Evolutionary conservation across 1,284 basidiomycete genomes (phyloP).

Genomic region (Leccinum fuscescens): DNA sequence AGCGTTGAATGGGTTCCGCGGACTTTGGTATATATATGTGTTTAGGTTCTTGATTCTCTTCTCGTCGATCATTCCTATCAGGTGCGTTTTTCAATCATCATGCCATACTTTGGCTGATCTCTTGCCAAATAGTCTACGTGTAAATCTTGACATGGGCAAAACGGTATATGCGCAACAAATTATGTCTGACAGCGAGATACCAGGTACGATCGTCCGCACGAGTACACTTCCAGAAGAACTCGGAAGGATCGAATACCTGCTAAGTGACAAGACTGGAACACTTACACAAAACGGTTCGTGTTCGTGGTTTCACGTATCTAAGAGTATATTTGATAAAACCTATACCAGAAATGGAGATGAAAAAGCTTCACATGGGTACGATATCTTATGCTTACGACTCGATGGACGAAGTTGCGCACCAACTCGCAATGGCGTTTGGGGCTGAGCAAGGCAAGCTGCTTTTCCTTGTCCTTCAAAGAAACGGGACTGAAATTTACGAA

Average conservation of each 20-base stretch:
- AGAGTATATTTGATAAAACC: not conserved
- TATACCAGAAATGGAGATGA: slow-evolving; percentile 93
- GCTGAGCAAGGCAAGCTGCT: slow-evolving; percentile 39
- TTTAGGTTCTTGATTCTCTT: slow-evolving; percentile 97
- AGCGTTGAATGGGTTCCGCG: slow-evolving; percentile 94
- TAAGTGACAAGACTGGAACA: slow-evolving; percentile 98
- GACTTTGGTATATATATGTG: slow-evolving; percentile 94
- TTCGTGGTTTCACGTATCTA: not conserved
- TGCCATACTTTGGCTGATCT: not conserved
- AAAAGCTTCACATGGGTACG: slow-evolving; percentile 97
- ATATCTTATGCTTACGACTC: slow-evolving; percentile 96
- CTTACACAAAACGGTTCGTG: slow-evolving; percentile 90
- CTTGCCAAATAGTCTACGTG: slow-evolving; percentile 69
- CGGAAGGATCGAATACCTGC: slow-evolving; percentile 91
- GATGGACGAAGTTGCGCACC: slow-evolving; percentile 96
- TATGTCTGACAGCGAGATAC: slow-evolving; percentile 91
- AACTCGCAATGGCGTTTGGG: slow-evolving; percentile 81
- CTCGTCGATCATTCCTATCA: slow-evolving; percentile 98
- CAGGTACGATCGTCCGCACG: slow-evolving; percentile 93
- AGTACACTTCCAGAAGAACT: slow-evolving; percentile 97
- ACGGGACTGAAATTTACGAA: not conserved
- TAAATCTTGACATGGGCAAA: slow-evolving; percentile 99
- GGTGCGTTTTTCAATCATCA: slow-evolving; percentile 48
- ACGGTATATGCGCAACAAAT: slow-evolving; percentile 97
- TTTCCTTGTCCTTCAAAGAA: not conserved